These are phyloP conservation scores for Paramarasmius palmivorus DNA, from an alignment of 1,284 basidiomycete genomes.

Conservation along the genomic window DNA sequence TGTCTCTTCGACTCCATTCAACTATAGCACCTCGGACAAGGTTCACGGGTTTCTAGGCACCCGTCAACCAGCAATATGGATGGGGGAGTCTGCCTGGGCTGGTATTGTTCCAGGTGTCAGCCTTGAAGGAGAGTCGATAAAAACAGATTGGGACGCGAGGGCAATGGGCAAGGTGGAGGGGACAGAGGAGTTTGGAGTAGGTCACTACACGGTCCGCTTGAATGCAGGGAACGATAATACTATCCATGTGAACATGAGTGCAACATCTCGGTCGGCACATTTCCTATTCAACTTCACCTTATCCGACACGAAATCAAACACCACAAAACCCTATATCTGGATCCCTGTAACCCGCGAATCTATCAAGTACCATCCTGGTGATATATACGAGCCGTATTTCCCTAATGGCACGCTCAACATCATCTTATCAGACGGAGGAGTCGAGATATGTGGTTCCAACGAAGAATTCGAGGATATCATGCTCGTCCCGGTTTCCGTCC, in stretches of 20 bases:
- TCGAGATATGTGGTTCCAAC: conserved; percentile 70
- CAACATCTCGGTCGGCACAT: conserved; percentile 79
- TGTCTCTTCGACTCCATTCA: conserved; percentile 79
- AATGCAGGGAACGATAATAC: conserved; percentile 46
- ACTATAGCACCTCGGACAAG: conserved; percentile 55
- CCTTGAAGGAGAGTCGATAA: conserved; percentile 35
- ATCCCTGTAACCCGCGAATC: conserved; percentile 70
- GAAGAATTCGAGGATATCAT: conserved; percentile 78
- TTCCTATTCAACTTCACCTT: conserved; percentile 67
- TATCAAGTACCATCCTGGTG: conserved; percentile 12
- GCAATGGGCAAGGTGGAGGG: conserved; percentile 60
- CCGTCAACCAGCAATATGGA: conserved; percentile 65
- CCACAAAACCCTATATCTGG: conserved; percentile 56
- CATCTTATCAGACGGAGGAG: conserved; percentile 32
- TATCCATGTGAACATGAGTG: conserved; percentile 66
- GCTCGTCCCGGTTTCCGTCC: conserved; percentile 56
- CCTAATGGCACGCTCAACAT: conserved; percentile 62
- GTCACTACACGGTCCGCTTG: conserved; percentile 68
- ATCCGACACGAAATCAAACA: not conserved
- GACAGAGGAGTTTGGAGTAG: conserved; percentile 59
- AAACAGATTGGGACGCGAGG: conserved; percentile 54
- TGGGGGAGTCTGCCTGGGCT: conserved; percentile 67
- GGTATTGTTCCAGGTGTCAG: conserved; percentile 61
- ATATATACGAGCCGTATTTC: conserved; percentile 56
- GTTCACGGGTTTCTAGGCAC: conserved; percentile 80